phyloP scores from a whole-genome alignment of 768 basidiomycete genomes.

The Leccinum subgranulosum region DNA sequence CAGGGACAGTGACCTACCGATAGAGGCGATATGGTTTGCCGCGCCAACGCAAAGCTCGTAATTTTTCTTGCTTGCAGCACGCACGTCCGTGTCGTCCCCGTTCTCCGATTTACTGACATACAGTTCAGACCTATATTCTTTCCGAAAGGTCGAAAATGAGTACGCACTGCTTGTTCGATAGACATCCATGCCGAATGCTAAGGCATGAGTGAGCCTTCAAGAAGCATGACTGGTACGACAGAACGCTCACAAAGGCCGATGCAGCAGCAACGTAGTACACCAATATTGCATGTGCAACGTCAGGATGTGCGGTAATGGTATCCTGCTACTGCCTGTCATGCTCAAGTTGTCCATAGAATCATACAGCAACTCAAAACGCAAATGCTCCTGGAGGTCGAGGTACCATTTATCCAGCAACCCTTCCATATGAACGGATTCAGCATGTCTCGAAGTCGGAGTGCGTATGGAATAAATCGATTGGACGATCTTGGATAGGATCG shows the following conservation, averaged over 20 bases:
- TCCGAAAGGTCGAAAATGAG: background rate
- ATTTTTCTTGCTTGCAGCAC: slow-evolving; percentile 55
- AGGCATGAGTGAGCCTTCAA: slow-evolving; percentile 2
- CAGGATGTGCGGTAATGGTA: slow-evolving; percentile 61
- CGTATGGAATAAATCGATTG: slow-evolving; percentile 70
- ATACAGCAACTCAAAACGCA: slow-evolving; percentile 57
- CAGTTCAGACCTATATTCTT: background rate
- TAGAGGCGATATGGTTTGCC: slow-evolving; percentile 75
- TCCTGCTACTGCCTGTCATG: slow-evolving; percentile 22
- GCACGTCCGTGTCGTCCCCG: slow-evolving; percentile 50
- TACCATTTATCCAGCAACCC: slow-evolving; percentile 72
- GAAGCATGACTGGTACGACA: background rate
- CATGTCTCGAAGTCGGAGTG: slow-evolving; percentile 51
- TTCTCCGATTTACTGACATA: slow-evolving; percentile 34
- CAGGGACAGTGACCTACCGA: slow-evolving; percentile 39
- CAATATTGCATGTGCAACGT: slow-evolving; percentile 86
- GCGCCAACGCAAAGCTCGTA: slow-evolving; percentile 74
- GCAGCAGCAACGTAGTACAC: slow-evolving; percentile 71
- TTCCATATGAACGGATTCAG: slow-evolving; percentile 57
- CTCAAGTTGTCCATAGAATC: slow-evolving; percentile 33
- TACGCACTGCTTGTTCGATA: slow-evolving; percentile 39
- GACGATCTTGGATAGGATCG: slow-evolving; percentile 64
- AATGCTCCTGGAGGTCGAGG: slow-evolving; percentile 62
- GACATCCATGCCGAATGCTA: slow-evolving; percentile 27
- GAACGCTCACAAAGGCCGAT: slow-evolving; percentile 71